Base-by-base conservation (phyloP, 257 asterid species). In the Gentiana dahurica region DNA sequence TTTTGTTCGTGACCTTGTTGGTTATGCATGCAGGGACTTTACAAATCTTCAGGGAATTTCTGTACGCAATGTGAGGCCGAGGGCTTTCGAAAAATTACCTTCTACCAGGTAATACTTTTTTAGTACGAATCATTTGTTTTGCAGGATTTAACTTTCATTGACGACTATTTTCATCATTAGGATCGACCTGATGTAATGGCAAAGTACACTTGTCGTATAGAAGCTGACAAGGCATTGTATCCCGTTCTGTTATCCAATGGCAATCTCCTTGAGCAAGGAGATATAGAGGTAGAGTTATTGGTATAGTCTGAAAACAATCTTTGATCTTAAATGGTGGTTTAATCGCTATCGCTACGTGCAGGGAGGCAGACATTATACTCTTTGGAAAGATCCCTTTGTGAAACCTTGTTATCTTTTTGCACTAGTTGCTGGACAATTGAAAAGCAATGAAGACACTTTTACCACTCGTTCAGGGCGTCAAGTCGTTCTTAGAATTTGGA, bases 161-260 rank as follows among this genome's bases (percentile, higher is more conserved):
- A 77, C 78, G 53, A 53, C 46, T 11, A 58, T 39, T 65, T 12
- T 48, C 48, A 62, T 43, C 59, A 55, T 66, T 62, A 92, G 97
- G 99, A 92, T 64, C 97, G 97, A 47, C 99, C 99, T 54, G 98
- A 92, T 75, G 72, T 92, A 53, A 85, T 92, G 97, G 93, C 99
- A 32, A 81, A 73, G 77, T 88, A 88, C 81, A 92, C 94, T 60
- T 81, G 94, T 65, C 84, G 84, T 49, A 80, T 92, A 68, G 99
- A 88, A 77, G 99, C 77, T 54, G 97, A 92, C 77, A 92, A 88
- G 70, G 73, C 87, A 54, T 57, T 83, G 68, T 92, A 88, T 77
- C 98, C 98, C 62, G 95, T 92, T 24, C 55, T 92, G 69, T 69
- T 92, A 71, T 83, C 93, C 36, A 88, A 88, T 66, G 98, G 98